Conservation (phyloP, 2,329 filamentous ascomycete genomes). For the Fusarium brachygibbosum region DNA sequence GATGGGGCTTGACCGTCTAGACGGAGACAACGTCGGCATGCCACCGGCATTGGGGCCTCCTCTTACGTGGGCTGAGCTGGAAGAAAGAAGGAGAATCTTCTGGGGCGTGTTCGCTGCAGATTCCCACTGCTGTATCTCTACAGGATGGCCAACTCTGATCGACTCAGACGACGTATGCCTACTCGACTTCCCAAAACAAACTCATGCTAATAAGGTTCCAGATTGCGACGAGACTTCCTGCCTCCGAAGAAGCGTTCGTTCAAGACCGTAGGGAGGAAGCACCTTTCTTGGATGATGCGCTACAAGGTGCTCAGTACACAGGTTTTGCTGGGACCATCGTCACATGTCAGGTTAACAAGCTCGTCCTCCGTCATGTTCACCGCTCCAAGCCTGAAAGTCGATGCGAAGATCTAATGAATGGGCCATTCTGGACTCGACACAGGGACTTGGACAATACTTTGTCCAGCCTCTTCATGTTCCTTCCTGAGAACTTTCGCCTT, state of each 20-base stretch:
- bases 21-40: slow-evolving; percentile 73
- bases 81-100: slow-evolving; percentile 85
- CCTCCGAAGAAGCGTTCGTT: slow-evolving; percentile 81
- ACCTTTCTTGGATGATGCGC: slow-evolving; percentile 72
- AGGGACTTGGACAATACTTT: slow-evolving; percentile 84
- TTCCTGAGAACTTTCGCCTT: slow-evolving; percentile 81
- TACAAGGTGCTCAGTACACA: slow-evolving; percentile 74
- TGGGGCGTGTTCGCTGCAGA: slow-evolving; percentile 89
- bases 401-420: slow-evolving; percentile 79
- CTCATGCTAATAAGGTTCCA: slow-evolving; percentile 41
- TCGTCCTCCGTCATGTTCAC: slow-evolving; percentile 85
- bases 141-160: slow-evolving; percentile 88
- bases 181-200: background rate
- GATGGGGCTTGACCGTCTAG: slow-evolving; percentile 85
- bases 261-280: slow-evolving; percentile 74
- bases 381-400: slow-evolving; percentile 76
- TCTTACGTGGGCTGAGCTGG: slow-evolving; percentile 81
- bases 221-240: slow-evolving; percentile 84
- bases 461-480: slow-evolving; percentile 80
- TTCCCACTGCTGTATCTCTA: slow-evolving; percentile 87
- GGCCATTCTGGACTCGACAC: slow-evolving; percentile 89
- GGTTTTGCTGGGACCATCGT: slow-evolving; percentile 80
- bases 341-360: slow-evolving; percentile 83
- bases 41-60: slow-evolving; percentile 81
- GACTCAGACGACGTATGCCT: slow-evolving; percentile 75